A percentile compares a stretch with the other conserved stretches of the same genome.
Evolutionary conservation across 2,329 filamentous ascomycete genomes (phyloP).

Genomic region (Hypocreales sp.): DNA sequence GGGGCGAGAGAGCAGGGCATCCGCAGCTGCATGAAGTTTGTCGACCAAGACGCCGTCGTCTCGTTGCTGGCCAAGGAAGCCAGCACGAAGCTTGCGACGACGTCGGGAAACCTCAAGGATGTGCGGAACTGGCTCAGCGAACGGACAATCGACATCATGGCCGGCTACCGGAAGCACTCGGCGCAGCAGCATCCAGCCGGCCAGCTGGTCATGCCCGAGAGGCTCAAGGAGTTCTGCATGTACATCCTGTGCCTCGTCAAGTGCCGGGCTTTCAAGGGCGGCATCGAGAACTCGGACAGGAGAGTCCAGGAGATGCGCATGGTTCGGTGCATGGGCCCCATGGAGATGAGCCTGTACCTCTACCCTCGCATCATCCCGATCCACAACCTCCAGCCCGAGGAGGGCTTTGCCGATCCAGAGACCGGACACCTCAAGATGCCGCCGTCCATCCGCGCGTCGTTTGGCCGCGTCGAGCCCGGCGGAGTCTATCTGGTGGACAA

Average conservation of each 20-base stretch:
- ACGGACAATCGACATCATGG: slow-evolving; percentile 83
- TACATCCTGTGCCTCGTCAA: slow-evolving; percentile 86
- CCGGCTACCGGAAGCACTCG: slow-evolving; percentile 85
- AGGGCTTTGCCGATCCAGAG: slow-evolving; percentile 80
- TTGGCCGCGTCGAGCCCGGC: slow-evolving; percentile 77
- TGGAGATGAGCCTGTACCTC: slow-evolving; percentile 79
- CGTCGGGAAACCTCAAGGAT: slow-evolving; percentile 64
- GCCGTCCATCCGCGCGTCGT: slow-evolving; percentile 64
- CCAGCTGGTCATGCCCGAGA: slow-evolving; percentile 88
- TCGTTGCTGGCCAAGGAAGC: slow-evolving; percentile 86
- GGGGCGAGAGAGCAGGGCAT: slow-evolving; percentile 34
- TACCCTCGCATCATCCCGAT: slow-evolving; percentile 89
- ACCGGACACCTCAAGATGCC: slow-evolving; percentile 81
- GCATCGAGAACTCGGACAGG: slow-evolving; percentile 78
- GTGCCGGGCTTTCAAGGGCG: slow-evolving; percentile 83
- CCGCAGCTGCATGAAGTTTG: slow-evolving; percentile 75
- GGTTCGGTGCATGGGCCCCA: slow-evolving; percentile 72
- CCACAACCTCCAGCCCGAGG: slow-evolving; percentile 73
- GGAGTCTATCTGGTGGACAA: slow-evolving; percentile 94
- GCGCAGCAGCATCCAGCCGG: slow-evolving; percentile 73
- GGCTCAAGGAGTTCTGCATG: slow-evolving; percentile 93
- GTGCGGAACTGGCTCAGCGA: slow-evolving; percentile 72
- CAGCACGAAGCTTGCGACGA: slow-evolving; percentile 61
- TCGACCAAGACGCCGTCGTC: slow-evolving; percentile 90
- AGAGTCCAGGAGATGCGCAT: slow-evolving; percentile 84